phyloP scores from a whole-genome alignment of 345 rosid species.

The Trapa bicornis region DNA sequence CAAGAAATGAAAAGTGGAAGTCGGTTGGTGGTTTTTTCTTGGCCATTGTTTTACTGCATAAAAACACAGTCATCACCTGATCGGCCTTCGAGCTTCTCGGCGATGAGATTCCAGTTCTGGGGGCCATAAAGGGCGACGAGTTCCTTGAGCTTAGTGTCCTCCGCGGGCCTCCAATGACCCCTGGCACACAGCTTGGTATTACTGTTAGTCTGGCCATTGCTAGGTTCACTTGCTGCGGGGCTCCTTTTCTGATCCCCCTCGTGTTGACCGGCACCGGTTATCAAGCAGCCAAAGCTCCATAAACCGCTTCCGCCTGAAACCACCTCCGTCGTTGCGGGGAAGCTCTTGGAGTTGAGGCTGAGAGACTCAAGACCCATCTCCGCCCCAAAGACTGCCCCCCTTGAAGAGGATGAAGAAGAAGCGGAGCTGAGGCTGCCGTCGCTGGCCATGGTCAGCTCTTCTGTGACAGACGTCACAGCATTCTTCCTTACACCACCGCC shows the following conservation, averaged over 20 bases:
- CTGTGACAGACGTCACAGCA: neutral
- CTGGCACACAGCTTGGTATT: constrained; percentile 67
- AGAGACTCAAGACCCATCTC: constrained; percentile 1
- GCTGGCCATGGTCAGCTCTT: neutral
- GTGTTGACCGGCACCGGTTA: neutral
- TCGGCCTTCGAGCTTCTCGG: constrained; percentile 86
- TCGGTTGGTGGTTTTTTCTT: too few species aligned
- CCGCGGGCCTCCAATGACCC: constrained; percentile 97
- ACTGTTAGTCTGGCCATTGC: constrained; percentile 31
- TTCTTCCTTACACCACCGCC: neutral
- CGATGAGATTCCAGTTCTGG: constrained; percentile 97
- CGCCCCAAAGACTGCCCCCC: neutral
- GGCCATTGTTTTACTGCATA: neutral
- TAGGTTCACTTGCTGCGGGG: neutral
- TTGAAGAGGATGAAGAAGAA: neutral
- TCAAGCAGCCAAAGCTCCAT: neutral
- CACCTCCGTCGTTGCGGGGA: neutral
- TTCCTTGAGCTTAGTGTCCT: constrained; percentile 82
- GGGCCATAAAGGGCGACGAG: constrained; percentile 91
- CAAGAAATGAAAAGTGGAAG: too few species aligned
- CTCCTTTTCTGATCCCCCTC: neutral
- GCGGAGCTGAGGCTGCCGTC: neutral
- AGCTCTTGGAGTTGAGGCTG: neutral
- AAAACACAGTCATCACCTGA: constrained; percentile 48
- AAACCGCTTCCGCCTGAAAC: neutral